Percentiles rank a stretch among this genome's conserved stretches.
Evolutionary conservation across 257 asterid genomes (phyloP).

Genomic region (Solanum pennellii): DNA sequence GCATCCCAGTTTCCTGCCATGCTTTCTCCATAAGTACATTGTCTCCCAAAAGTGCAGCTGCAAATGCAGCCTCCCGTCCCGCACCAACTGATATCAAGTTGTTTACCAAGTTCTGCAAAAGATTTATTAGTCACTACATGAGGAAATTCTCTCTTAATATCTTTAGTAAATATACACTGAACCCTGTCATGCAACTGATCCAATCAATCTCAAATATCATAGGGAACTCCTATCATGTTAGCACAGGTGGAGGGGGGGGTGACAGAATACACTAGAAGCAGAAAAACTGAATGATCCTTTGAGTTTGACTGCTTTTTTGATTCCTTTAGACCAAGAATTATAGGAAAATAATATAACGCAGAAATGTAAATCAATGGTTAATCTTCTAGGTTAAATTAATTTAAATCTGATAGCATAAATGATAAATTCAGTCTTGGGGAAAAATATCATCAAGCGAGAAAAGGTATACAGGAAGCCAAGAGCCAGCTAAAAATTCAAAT

Average conservation of each 20-base stretch:
- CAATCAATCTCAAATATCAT: not conserved
- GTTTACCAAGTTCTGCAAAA: constrained; percentile 79
- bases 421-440: not conserved
- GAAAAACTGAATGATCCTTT: not conserved
- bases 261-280: not conserved
- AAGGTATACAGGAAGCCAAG: not conserved
- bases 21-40: constrained; percentile 93
- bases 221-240: not conserved
- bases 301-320: not conserved
- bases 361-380: not conserved
- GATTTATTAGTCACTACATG: not conserved
- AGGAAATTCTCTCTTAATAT: not conserved
- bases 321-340: not conserved
- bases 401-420: not conserved
- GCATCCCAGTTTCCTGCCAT: constrained; percentile 98
- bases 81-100: constrained; percentile 78
- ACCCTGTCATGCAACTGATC: not conserved
- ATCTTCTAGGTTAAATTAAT: not conserved
- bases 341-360: not conserved
- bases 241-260: not conserved
- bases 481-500: not conserved
- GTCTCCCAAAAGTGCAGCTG: constrained; percentile 95
- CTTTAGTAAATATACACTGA: not conserved
- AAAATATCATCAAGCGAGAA: not conserved
- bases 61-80: constrained; percentile 96